Percentiles rank a stretch among this genome's conserved stretches.
These are phyloP conservation scores for Proliferodiscus dingleyae DNA, from an alignment of 2,329 filamentous ascomycete species.

Conservation along the genomic window DNA sequence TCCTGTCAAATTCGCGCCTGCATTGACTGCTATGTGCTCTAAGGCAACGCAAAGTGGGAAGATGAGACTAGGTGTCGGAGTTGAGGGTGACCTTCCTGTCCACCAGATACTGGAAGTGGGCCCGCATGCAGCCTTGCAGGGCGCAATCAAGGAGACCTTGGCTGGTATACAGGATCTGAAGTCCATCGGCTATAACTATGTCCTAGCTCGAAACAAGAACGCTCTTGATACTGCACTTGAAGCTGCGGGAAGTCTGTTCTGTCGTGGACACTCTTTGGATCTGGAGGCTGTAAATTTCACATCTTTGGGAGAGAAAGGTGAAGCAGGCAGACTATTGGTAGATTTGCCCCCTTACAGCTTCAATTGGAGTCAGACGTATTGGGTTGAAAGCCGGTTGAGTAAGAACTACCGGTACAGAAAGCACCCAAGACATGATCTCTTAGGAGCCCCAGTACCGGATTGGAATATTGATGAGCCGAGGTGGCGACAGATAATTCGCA, in stretches of 20 bases:
- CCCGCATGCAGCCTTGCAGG: conserved; percentile 30
- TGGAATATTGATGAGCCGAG: conserved; percentile 15
- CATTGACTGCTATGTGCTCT: neutral
- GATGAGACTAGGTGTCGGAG: neutral
- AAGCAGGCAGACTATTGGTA: conserved; percentile 35
- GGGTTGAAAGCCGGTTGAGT: neutral
- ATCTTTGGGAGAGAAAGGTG: conserved; percentile 22
- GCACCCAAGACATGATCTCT: conserved; percentile 7
- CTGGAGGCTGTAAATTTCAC: conserved; percentile 1
- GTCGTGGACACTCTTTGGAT: conserved; percentile 8
- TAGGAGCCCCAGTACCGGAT: conserved; percentile 23
- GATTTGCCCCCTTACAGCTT: conserved; percentile 14
- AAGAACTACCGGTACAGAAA: neutral
- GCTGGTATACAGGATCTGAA: neutral
- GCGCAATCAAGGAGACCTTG: conserved; percentile 16
- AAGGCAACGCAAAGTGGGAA: neutral
- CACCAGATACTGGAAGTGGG: conserved; percentile 25
- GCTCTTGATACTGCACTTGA: neutral
- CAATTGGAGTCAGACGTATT: neutral
- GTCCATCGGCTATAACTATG: neutral
- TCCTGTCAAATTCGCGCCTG: neutral
- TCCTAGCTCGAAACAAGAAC: neutral
- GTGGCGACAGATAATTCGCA: conserved; percentile 27
- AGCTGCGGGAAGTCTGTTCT: neutral
- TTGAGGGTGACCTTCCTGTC: neutral